Conservation (phyloP, 2,329 filamentous ascomycete genomes). For the Coniochaeta sp. region DNA sequence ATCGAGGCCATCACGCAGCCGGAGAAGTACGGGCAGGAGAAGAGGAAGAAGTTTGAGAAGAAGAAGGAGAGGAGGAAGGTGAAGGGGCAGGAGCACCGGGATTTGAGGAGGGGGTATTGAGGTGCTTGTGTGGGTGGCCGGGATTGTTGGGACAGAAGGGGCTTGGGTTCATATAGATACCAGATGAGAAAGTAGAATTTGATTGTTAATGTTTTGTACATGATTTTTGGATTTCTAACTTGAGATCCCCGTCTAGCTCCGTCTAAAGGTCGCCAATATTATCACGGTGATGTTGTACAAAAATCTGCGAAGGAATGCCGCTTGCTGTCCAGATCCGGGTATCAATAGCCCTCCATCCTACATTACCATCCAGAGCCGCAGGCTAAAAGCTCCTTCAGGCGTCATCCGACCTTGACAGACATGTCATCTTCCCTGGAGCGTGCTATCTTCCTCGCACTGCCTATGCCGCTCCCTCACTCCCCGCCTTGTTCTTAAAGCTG, state of each 20-base stretch:
- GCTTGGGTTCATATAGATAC: background rate
- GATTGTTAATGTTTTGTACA: background rate
- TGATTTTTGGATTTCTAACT: background rate
- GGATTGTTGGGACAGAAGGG: background rate
- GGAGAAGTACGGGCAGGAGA: slow-evolving; percentile 69
- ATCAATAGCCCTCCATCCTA: no score
- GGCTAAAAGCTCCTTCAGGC: no score
- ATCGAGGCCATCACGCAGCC: slow-evolving; percentile 81
- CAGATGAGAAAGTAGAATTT: background rate
- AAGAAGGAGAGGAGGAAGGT: slow-evolving; percentile 80
- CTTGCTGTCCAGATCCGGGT: no score
- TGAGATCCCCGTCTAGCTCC: background rate
- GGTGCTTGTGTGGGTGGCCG: background rate
- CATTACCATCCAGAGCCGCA: no score
- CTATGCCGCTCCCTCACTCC: background rate
- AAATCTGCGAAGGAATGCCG: background rate
- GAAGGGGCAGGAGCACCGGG: slow-evolving; percentile 65
- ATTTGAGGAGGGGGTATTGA: slow-evolving; percentile 56
- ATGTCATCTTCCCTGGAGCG: no score
- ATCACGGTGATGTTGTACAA: background rate
- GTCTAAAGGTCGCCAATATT: no score
- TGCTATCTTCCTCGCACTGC: background rate
- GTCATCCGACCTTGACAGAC: no score
- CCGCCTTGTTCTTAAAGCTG: slow-evolving; percentile 16
- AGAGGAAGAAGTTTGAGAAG: slow-evolving; percentile 76